A percentile compares a stretch with the other conserved stretches of the same genome.
These are phyloP conservation scores for Aspergillus sp. DNA, from an alignment of 2,329 filamentous ascomycete species.

Conservation along the genomic window DNA sequence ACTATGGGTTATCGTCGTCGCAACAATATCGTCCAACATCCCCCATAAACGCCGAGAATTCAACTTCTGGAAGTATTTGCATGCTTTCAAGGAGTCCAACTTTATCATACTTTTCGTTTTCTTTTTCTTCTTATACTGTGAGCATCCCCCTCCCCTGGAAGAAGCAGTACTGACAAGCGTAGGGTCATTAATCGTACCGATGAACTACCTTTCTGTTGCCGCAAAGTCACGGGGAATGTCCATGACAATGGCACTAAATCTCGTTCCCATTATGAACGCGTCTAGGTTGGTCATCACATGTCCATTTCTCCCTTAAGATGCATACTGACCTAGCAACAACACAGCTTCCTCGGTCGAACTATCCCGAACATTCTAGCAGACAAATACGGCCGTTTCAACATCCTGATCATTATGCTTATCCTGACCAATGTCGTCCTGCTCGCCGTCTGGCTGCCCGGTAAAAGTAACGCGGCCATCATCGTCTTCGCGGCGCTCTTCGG, in stretches of 20 bases:
- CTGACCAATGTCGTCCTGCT: constrained; percentile 10
- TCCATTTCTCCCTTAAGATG: too few relatives aligned
- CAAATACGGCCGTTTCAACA: constrained; percentile 18
- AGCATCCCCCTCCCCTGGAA: neutral
- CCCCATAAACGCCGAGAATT: constrained; percentile 2
- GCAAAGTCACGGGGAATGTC: constrained; percentile 20
- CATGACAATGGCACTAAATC: constrained; percentile 16
- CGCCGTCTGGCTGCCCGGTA: constrained; percentile 15
- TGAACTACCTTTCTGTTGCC: neutral
- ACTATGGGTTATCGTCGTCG: constrained; percentile 48
- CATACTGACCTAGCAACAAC: neutral
- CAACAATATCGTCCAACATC: constrained; percentile 47
- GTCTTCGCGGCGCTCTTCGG: constrained; percentile 21
- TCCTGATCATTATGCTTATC: constrained; percentile 11
- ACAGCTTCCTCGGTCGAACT: constrained; percentile 15
- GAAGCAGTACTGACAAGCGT: neutral
- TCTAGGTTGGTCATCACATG: constrained; percentile 2
- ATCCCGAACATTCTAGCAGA: constrained; percentile 14
- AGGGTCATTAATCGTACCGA: neutral
- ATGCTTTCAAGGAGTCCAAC: constrained; percentile 1
- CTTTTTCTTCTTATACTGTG: constrained; percentile 14
- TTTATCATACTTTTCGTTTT: constrained; percentile 4
- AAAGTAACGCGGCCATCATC: constrained; percentile 12
- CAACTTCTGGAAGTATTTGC: neutral
- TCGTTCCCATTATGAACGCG: constrained; percentile 20